Percentiles rank a stretch among this genome's conserved stretches.
Evolutionary conservation across 1,284 basidiomycete genomes (phyloP).

Genomic region (Microbotryum silenes-acaulis): DNA sequence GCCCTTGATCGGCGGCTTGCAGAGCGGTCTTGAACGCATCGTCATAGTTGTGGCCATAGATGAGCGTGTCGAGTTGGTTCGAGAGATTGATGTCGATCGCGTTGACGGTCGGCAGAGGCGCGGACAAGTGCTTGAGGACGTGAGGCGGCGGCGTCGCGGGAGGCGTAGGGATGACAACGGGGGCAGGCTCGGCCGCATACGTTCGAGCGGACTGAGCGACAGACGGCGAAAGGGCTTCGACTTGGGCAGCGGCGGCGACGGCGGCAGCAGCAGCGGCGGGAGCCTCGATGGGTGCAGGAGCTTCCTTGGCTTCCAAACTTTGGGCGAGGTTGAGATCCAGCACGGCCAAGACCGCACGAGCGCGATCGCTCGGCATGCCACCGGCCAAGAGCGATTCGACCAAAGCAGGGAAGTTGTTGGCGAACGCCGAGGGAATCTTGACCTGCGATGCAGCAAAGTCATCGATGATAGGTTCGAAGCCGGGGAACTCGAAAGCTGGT

Average conservation of each 20-base stretch:
- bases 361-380: conserved; percentile 1
- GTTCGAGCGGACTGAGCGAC: not conserved
- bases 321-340: conserved; percentile 26
- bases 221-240: conserved; percentile 6
- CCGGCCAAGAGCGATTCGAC: conserved; percentile 7
- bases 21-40: conserved; percentile 40
- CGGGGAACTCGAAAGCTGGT: conserved; percentile 17
- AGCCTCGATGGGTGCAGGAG: conserved; percentile 1
- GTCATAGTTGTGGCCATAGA: conserved; percentile 14
- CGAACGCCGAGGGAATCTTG: conserved; percentile 5
- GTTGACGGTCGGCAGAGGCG: conserved; percentile 5
- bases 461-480: conserved; percentile 23
- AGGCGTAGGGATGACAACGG: conserved; percentile 4
- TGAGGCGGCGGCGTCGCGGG: conserved; percentile 29
- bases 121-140: conserved; percentile 1
- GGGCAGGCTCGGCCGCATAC: conserved; percentile 8
- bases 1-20: conserved; percentile 40
- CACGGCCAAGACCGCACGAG: conserved; percentile 8
- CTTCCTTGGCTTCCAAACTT: conserved; percentile 19
- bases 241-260: conserved; percentile 8
- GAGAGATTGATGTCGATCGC: conserved; percentile 17
- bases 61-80: conserved; percentile 11
- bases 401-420: conserved; percentile 12
- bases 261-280: conserved; percentile 6
- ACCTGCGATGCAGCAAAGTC: conserved; percentile 17